Evolutionary conservation across 768 basidiomycete species (phyloP).

Genomic region (Tephrocybe sp.): DNA sequence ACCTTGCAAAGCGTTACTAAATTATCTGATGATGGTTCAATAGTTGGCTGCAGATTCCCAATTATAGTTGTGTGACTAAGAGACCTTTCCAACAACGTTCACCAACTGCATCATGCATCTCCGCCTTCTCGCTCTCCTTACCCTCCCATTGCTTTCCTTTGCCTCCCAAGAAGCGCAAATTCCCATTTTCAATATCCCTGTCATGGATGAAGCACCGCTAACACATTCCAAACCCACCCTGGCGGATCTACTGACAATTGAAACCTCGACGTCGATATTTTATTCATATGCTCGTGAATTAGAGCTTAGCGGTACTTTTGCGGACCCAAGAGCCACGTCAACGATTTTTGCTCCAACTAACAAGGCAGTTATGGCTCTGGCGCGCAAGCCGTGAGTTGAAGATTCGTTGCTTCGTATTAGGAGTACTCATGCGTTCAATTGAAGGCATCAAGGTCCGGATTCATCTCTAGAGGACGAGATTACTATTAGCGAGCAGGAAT

Average conservation of each 20-base stretch:
- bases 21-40: too few species aligned
- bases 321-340: constrained; percentile 28
- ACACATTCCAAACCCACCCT: constrained; percentile 52
- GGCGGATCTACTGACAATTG: constrained; percentile 76
- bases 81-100: background rate
- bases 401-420: background rate
- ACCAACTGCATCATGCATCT: constrained; percentile 29
- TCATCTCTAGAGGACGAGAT: constrained; percentile 36
- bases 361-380: constrained; percentile 79
- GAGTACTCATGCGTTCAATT: background rate
- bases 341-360: constrained; percentile 85
- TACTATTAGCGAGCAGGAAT: constrained; percentile 65
- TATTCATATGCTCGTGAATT: constrained; percentile 79
- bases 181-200: constrained; percentile 20
- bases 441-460: constrained; percentile 59
- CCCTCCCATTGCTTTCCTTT: constrained; percentile 26
- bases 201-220: constrained; percentile 29
- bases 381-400: constrained; percentile 73
- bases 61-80: background rate
- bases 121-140: constrained; percentile 26
- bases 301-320: constrained; percentile 52
- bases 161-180: constrained; percentile 34
- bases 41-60: background rate
- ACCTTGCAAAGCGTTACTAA: too few species aligned
- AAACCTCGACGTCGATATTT: constrained; percentile 75